Conservation (phyloP, 768 basidiomycete genomes). For the Stropharia rugosoannulata region DNA sequence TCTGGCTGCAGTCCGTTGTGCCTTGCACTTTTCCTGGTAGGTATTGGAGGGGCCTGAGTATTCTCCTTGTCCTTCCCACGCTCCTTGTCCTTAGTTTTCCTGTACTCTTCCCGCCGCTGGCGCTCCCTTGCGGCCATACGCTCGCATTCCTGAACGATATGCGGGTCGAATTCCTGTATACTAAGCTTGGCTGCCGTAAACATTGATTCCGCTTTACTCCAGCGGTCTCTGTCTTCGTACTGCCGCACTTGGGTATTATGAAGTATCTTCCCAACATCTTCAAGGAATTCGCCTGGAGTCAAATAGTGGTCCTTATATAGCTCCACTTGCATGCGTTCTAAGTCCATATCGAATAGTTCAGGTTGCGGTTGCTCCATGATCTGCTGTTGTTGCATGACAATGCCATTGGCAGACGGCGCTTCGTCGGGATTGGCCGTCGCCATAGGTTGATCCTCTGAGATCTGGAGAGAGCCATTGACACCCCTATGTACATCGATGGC, state of each 20-base stretch:
- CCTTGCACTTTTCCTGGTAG: slow-evolving; percentile 69
- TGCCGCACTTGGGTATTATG: slow-evolving; percentile 64
- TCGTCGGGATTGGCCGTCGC: slow-evolving; percentile 32
- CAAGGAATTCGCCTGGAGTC: slow-evolving; percentile 85
- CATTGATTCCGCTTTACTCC: slow-evolving; percentile 87
- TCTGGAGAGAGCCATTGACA: slow-evolving; percentile 44
- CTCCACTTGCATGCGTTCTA: slow-evolving; percentile 86
- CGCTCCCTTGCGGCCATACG: slow-evolving; percentile 80
- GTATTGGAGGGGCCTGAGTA: slow-evolving; percentile 32
- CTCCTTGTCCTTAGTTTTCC: slow-evolving; percentile 44
- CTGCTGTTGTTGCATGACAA: slow-evolving; percentile 33
- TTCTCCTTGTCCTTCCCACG: slow-evolving; percentile 37
- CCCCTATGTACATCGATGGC: slow-evolving; percentile 25
- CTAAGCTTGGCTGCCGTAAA: slow-evolving; percentile 82
- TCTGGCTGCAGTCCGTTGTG: slow-evolving; percentile 74
- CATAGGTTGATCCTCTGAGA: slow-evolving; percentile 35
- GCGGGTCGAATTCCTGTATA: slow-evolving; percentile 81
- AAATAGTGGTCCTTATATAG: slow-evolving; percentile 86
- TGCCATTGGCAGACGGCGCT: slow-evolving; percentile 32
- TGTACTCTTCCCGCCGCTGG: slow-evolving; percentile 58
- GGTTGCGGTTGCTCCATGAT: slow-evolving; percentile 45
- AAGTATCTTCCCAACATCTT: slow-evolving; percentile 78
- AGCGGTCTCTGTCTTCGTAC: slow-evolving; percentile 68
- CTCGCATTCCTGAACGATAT: slow-evolving; percentile 80
- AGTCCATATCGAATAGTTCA: slow-evolving; percentile 79